Conservation (phyloP, 1,284 basidiomycete genomes). For the Flammula alnicola region DNA sequence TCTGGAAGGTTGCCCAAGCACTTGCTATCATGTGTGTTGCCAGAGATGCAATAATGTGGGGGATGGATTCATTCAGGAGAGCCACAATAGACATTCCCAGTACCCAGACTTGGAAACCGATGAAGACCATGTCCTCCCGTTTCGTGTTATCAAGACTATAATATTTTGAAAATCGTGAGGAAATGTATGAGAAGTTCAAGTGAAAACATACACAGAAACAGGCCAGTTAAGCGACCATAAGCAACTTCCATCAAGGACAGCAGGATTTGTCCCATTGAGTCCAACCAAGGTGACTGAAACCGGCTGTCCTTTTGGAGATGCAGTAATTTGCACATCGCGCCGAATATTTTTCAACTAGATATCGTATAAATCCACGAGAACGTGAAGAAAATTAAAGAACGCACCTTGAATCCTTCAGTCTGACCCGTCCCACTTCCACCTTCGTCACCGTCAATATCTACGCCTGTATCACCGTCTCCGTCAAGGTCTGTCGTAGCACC, state of each 20-base stretch:
- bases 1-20: conserved; percentile 71
- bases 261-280: conserved; percentile 35
- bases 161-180: not conserved
- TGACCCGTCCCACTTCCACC: too few species aligned
- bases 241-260: conserved; percentile 50
- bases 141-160: conserved; percentile 69
- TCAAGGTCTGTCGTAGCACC: conserved; percentile 17
- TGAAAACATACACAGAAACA: conserved; percentile 55
- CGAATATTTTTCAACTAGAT: conserved; percentile 19
- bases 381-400: not conserved
- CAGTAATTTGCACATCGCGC: conserved; percentile 29
- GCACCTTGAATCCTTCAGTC: conserved; percentile 15
- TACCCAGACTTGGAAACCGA: conserved; percentile 80
- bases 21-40: conserved; percentile 75
- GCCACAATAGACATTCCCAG: conserved; percentile 80
- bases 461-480: conserved; percentile 25
- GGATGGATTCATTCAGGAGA: conserved; percentile 79
- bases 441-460: conserved; percentile 26
- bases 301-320: conserved; percentile 37
- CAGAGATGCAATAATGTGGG: conserved; percentile 73
- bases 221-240: conserved; percentile 70
- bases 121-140: conserved; percentile 78
- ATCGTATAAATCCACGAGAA: not conserved
- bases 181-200: conserved; percentile 1
- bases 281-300: conserved; percentile 51